Evolutionary conservation across 345 rosid species (phyloP).

Genomic region (Murraya paniculata): DNA sequence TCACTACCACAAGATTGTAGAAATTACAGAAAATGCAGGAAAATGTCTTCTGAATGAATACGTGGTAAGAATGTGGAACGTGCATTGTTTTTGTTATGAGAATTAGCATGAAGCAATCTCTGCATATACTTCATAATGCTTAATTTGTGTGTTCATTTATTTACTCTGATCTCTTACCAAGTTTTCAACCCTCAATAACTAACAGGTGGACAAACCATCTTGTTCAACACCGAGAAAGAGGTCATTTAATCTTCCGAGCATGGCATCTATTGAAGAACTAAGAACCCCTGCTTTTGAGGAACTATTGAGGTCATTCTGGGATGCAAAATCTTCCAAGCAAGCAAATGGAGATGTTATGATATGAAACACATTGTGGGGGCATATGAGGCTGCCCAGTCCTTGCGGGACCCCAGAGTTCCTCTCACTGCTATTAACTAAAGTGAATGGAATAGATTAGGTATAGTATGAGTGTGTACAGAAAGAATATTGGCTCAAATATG

Average conservation of each 20-base stretch:
- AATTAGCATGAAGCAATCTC: too few relatives aligned
- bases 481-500: constrained; percentile 21
- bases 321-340: constrained; percentile 54
- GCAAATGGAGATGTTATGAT: constrained; percentile 84
- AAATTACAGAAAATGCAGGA: constrained; percentile 81
- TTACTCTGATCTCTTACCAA: not conserved
- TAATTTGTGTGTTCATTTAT: not conserved
- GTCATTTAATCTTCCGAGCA: constrained; percentile 65
- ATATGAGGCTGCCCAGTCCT: constrained; percentile 61
- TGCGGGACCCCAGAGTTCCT: constrained; percentile 78
- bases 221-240: constrained; percentile 92
- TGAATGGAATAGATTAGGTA: constrained; percentile 4
- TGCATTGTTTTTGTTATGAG: too few relatives aligned
- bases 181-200: not conserved
- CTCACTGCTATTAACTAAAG: constrained; percentile 82
- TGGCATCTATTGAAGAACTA: constrained; percentile 79
- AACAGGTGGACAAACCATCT: constrained; percentile 86
- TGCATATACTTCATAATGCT: too few relatives aligned
- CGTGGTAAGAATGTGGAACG: constrained; percentile 39
- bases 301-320: constrained; percentile 68
- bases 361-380: constrained; percentile 49
- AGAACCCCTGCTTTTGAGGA: constrained; percentile 88
- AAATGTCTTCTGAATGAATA: constrained; percentile 90
- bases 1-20: constrained; percentile 77
- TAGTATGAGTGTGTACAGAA: constrained; percentile 39